These are phyloP conservation scores for Talaromyces islandicus DNA, from an alignment of 2,329 filamentous ascomycete species.

Conservation along the genomic window DNA sequence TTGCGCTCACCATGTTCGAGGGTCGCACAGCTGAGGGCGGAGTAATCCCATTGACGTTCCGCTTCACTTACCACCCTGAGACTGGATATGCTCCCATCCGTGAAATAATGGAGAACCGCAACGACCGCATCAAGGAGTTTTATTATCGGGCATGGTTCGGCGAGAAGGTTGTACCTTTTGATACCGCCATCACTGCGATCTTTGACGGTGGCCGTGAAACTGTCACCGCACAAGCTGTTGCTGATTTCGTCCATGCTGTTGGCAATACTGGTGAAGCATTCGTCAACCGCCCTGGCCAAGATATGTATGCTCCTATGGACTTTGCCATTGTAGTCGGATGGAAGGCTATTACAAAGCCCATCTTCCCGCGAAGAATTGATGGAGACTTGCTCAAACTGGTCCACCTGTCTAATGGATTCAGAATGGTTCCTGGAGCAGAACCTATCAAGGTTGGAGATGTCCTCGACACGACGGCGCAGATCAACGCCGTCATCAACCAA, in stretches of 20 bases:
- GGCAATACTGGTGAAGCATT: conserved; percentile 97
- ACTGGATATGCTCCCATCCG: conserved; percentile 95
- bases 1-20: conserved; percentile 86
- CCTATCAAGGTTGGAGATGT: conserved; percentile 94
- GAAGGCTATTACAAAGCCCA: conserved; percentile 99
- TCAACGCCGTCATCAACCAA: conserved; percentile 97
- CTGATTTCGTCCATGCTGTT: conserved; percentile 98
- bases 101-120: conserved; percentile 92
- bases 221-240: conserved; percentile 88
- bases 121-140: conserved; percentile 98
- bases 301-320: conserved; percentile 95
- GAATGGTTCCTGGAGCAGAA: conserved; percentile 93
- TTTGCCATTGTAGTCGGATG: conserved; percentile 97
- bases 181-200: conserved; percentile 74
- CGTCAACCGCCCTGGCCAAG: conserved; percentile 89
- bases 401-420: conserved; percentile 94
- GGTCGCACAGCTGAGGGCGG: conserved; percentile 80
- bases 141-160: conserved; percentile 99
- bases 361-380: conserved; percentile 94
- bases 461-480: conserved; percentile 84
- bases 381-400: conserved; percentile 94
- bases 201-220: conserved; percentile 86
- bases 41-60: conserved; percentile 74
- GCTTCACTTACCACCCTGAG: conserved; percentile 91
- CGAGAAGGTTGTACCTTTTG: conserved; percentile 73